A percentile compares a stretch with the other conserved stretches of the same genome.
phyloP scores from a whole-genome alignment of 805 yeast species.

The Candida jianshihensis region DNA sequence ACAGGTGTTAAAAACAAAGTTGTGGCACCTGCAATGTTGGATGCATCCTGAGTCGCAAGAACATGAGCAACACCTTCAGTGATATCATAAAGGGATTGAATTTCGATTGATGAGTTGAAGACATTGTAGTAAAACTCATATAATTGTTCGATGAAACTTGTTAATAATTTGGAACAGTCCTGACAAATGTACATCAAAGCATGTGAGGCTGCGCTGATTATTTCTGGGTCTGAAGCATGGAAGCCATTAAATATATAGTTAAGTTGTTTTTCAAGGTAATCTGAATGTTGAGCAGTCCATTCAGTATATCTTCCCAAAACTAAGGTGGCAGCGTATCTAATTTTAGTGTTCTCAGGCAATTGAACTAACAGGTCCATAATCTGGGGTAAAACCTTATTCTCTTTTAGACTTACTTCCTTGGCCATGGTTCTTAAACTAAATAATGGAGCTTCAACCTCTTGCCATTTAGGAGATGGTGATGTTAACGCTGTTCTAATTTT shows the following conservation, averaged over 20 bases:
- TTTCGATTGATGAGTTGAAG: slow-evolving; percentile 43
- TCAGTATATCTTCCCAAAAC: slow-evolving; percentile 94
- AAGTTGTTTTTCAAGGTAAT: slow-evolving; percentile 72
- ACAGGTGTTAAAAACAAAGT: slow-evolving; percentile 65
- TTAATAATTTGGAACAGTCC: slow-evolving; percentile 70
- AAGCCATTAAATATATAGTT: slow-evolving; percentile 80
- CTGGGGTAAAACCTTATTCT: slow-evolving; percentile 62
- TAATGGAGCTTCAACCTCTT: slow-evolving; percentile 80
- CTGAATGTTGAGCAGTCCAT: slow-evolving; percentile 88
- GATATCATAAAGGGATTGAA: slow-evolving; percentile 66
- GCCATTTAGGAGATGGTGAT: slow-evolving; percentile 49
- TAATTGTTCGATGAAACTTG: slow-evolving; percentile 66
- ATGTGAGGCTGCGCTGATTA: slow-evolving; percentile 81
- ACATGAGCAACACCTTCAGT: slow-evolving; percentile 89
- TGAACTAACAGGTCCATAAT: slow-evolving; percentile 62
- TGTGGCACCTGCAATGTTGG: slow-evolving; percentile 45
- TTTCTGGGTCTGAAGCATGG: slow-evolving; percentile 31
- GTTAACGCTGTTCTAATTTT: slow-evolving; percentile 39
- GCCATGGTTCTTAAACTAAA: slow-evolving; percentile 94
- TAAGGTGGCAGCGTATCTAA: slow-evolving; percentile 87
- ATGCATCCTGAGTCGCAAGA: slow-evolving; percentile 51
- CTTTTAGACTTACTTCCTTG: slow-evolving; percentile 67
- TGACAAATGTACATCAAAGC: slow-evolving; percentile 92
- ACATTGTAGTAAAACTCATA: slow-evolving; percentile 62
- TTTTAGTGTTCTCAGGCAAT: slow-evolving; percentile 78